These are phyloP conservation scores for Yarrowia deformans DNA, from an alignment of 805 yeast species.

Conservation along the genomic window DNA sequence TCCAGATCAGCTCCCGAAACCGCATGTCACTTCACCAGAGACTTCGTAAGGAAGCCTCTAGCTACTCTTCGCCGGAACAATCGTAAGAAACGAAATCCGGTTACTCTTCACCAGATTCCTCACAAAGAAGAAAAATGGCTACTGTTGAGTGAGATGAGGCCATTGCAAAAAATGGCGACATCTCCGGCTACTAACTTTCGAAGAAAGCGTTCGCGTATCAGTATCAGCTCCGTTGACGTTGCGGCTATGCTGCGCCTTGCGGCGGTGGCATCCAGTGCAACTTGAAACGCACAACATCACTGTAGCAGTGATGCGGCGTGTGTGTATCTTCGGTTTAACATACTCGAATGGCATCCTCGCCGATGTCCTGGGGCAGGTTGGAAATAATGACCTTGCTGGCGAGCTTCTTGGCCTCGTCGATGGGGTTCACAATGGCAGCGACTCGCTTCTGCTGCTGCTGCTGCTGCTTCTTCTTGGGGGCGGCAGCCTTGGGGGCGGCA, in stretches of 20 bases:
- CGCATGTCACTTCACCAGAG: neutral
- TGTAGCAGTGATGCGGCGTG: neutral
- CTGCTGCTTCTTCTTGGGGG: constrained; percentile 40
- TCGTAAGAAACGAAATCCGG: neutral
- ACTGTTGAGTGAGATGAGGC: neutral
- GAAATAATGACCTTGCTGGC: constrained; percentile 84
- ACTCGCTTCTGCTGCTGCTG: constrained; percentile 45
- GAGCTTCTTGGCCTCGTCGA: constrained; percentile 54
- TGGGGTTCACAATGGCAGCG: constrained; percentile 41
- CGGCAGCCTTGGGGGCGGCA: constrained; percentile 39
- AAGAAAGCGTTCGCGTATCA: constrained; percentile 17
- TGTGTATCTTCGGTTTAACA: constrained; percentile 17
- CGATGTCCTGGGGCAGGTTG: constrained; percentile 57
- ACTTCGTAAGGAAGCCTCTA: neutral
- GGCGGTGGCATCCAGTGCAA: constrained; percentile 2
- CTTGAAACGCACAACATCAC: neutral
- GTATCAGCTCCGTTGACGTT: constrained; percentile 34
- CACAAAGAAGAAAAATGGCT: neutral
- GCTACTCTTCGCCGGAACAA: neutral
- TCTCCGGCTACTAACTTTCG: constrained; percentile 20
- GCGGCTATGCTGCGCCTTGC: neutral
- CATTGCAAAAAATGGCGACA: neutral
- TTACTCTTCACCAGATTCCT: neutral
- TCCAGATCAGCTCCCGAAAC: constrained; percentile 17
- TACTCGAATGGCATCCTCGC: constrained; percentile 45